These are phyloP conservation scores for Fragaria vesca DNA, from an alignment of 306 rosid genomes.

Conservation along the genomic window DNA sequence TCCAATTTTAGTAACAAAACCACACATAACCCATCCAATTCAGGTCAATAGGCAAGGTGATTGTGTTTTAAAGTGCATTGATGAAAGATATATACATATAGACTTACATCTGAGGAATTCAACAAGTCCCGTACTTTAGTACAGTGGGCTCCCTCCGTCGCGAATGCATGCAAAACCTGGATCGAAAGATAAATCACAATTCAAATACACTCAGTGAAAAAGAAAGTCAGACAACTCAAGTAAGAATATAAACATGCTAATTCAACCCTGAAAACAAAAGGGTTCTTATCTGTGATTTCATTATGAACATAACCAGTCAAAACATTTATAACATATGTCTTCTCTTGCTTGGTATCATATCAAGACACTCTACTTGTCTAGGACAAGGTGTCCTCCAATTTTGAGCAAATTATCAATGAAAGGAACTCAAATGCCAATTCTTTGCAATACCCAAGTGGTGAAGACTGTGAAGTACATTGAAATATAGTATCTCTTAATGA, in stretches of 20 bases:
- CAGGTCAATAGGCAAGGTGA: not conserved
- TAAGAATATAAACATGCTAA: not conserved
- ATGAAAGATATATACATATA: not conserved
- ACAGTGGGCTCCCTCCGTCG: conserved; percentile 99
- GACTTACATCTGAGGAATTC: conserved; percentile 83
- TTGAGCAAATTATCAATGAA: not conserved
- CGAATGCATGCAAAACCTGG: conserved; percentile 98
- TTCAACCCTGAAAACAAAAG: not conserved
- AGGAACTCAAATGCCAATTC: not conserved
- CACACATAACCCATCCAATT: not conserved
- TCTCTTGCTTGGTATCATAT: not conserved
- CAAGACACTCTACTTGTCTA: not conserved
- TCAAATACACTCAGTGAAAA: not conserved
- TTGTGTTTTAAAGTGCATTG: not conserved
- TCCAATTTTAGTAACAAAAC: not conserved
- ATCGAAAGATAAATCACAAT: conserved; percentile 26
- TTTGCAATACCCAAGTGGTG: not conserved
- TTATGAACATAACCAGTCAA: not conserved
- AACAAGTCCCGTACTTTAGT: conserved; percentile 89
- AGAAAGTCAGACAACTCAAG: conserved; percentile 1
- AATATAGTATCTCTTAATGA: not conserved
- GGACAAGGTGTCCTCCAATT: not conserved
- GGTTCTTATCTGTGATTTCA: not conserved
- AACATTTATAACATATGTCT: not conserved
- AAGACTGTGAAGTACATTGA: not conserved